Conservation (phyloP, 179 eudicot genomes). For the Silene vulgaris region DNA sequence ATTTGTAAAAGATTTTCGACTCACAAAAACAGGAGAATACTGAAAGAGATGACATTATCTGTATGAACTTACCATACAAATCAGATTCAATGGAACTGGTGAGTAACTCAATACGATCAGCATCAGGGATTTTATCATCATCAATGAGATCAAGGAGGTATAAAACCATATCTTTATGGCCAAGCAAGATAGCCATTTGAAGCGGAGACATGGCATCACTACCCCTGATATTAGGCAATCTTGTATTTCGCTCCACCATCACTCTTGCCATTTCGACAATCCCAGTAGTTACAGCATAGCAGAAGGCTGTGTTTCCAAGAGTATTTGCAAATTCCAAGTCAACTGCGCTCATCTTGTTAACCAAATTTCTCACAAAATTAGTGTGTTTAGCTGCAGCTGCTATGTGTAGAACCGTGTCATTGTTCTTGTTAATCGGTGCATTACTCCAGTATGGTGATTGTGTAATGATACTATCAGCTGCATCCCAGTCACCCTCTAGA, state of each 20-base stretch:
- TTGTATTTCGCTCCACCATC: slow-evolving; percentile 17
- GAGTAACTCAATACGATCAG: slow-evolving; percentile 17
- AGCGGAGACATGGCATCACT: slow-evolving; percentile 20
- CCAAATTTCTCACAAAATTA: slow-evolving; percentile 14
- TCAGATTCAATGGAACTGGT: slow-evolving; percentile 20
- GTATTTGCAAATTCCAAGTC: slow-evolving; percentile 16
- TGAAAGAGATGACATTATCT: neutral
- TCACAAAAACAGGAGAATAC: neutral
- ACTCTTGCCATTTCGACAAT: slow-evolving; percentile 25
- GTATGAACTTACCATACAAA: slow-evolving; percentile 21
- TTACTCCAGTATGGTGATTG: slow-evolving; percentile 16
- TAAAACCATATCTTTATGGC: slow-evolving; percentile 22
- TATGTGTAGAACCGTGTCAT: slow-evolving; percentile 21
- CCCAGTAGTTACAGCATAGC: slow-evolving; percentile 29
- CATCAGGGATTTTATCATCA: neutral
- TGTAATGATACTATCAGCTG: slow-evolving; percentile 1
- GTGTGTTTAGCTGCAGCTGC: slow-evolving; percentile 23
- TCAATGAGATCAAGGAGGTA: slow-evolving; percentile 16
- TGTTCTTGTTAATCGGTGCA: slow-evolving; percentile 19
- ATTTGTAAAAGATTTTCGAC: no score
- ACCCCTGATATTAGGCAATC: slow-evolving; percentile 19
- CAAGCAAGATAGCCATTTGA: slow-evolving; percentile 25
- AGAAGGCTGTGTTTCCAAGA: slow-evolving; percentile 26
- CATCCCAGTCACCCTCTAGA: slow-evolving; percentile 16
- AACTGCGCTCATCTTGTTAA: slow-evolving; percentile 6